Evolutionary conservation across 345 rosid genomes (phyloP), one percentile per base, ranked within the genome.

Genomic region (Nephelium lappaceum): DNA sequence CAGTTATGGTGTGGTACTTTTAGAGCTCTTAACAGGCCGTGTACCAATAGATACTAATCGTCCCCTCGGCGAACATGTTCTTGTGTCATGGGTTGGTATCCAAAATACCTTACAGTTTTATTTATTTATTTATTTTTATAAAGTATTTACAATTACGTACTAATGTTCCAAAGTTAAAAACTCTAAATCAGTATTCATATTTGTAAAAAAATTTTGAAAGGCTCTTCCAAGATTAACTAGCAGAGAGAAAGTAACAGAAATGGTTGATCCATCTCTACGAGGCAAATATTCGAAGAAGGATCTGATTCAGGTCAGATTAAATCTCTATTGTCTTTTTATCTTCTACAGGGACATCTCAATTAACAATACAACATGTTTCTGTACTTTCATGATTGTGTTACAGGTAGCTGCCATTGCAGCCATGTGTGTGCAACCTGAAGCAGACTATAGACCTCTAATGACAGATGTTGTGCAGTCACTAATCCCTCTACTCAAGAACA

Each of bases 341-440:
- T 24, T 14, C 63, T 16, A 21, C 11, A 11, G 39, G 75, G 15
- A 6, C 8, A 7, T 65, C 27, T 38, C 43, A 16, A 38, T n/a
- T 15, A 75, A 79, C 7, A 18, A 14, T 72, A 19, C 55, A 8
- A 21, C 38, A 3, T 19, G 3, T 36, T 57, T 14, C 27, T 55
- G 11, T 8, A 18, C 41, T 25, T 21, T 39, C 42, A 73, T 25
- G 60, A 55, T 21, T 72, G 23, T 76, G 11, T 21, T n/a, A 67
- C 80, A 93, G 98, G 89, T 92, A 58, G 98, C 98, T 51, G 98
- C 98, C 25, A 91, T 95, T 80, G 98, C 98, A 77, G 95, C 98
- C 9, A 84, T 95, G 87, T 95, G 98, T 73, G 93, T 92, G 75
- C 98, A 93, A 81, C 80, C 89, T 39, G 98, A 93, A 88, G 93